Evolutionary conservation across 805 yeast species (phyloP).

Genomic region (Wickerhamomyces chambardii): DNA sequence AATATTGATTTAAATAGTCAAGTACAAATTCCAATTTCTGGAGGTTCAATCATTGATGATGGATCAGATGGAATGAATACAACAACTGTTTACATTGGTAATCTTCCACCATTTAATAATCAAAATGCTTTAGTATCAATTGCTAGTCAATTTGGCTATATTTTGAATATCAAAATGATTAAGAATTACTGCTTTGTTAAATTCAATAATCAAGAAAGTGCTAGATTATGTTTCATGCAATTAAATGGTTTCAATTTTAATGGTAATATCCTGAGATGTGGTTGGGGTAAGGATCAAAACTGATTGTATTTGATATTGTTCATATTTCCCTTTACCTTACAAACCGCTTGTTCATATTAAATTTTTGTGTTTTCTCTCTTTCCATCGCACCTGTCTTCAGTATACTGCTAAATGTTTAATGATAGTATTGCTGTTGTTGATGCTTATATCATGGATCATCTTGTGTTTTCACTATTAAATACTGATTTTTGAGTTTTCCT

Average conservation of each 20-base stretch:
- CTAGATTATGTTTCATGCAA: constrained; percentile 81
- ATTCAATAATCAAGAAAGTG: constrained; percentile 80
- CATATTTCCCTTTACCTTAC: too few species aligned
- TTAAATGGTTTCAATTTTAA: constrained; percentile 61
- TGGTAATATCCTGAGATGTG: constrained; percentile 73
- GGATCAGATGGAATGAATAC: constrained; percentile 6
- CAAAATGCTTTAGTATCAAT: constrained; percentile 68
- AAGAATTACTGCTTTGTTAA: constrained; percentile 75
- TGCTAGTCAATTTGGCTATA: constrained; percentile 72
- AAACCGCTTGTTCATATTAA: too few species aligned
- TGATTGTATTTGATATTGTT: too few species aligned
- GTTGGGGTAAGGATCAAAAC: constrained; percentile 61
- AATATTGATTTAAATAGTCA: too few species aligned
- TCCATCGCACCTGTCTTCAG: too few species aligned
- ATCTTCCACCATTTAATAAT: constrained; percentile 67
- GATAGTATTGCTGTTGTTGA: too few species aligned
- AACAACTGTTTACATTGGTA: constrained; percentile 82
- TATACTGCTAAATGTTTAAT: too few species aligned
- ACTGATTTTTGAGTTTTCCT: too few species aligned
- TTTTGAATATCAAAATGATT: constrained; percentile 38
- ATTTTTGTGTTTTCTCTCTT: too few species aligned
- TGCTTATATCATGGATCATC: too few species aligned
- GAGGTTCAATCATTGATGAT: constrained; percentile 4
- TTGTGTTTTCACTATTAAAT: too few species aligned
- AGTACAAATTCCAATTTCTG: too few species aligned